Base-by-base conservation (phyloP, 2,329 filamentous ascomycete genomes). In the Diatrype stigma region DNA sequence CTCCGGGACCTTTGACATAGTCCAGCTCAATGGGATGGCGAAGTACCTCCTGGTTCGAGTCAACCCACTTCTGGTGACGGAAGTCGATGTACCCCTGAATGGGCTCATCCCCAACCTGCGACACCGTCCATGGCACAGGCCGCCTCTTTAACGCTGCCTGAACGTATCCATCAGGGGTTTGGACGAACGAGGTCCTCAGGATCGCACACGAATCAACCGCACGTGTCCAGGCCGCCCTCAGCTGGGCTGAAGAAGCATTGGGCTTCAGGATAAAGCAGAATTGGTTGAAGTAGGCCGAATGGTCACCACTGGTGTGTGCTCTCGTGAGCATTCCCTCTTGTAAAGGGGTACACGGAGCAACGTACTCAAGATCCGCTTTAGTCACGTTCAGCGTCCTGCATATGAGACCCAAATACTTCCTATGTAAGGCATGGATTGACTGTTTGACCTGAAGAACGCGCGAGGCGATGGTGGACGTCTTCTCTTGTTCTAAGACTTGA, bases 311-410 rank as follows among this genome's bases (percentile, higher is more conserved):
- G 0, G 69, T 79, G 35, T 87, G 65, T 22, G 84, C 85, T 46
- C 84, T 80, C 6, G 87, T 86, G 46, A 96, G 82, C 73, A 96
- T 93, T 0, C 91, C 92, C 64, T 93, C 84, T 62, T 96, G 92
- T 1, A 96, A 72, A 0, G 91, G 81, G 1, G 92, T 95, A 63
- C 92, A 96, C 3, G 91, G 92, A 0, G 83, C 83, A 47, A 96
- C 81, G 51, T 82, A 81, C 62, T 94, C 87, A 10, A 96, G 78
- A 1, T 83, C 73, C 6, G 69, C 63, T 1, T 73, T 66, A 1
- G 72, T 60, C 2, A 86, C 56, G 0, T 69, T 68, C 0, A 96
- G 70, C 3, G 73, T 68, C 6, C 73, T 72, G 17, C 80, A 81
- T 6, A 81, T 76, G 6, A 67, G 58, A 11, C 76, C 68, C 5